Evolutionary conservation across 345 rosid genomes (phyloP).

Genomic region (Citrus sinensis): DVS_A1.0 CM039163.1:41091501-41092000

Average conservation of each 20-base stretch:
- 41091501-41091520: background rate
- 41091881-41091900: too few species aligned
- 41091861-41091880: too few species aligned
- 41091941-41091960: too few species aligned
- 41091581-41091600: constrained; percentile 25
- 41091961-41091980: too few species aligned
- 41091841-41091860: background rate
- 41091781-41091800: too few species aligned
- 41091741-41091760: constrained; percentile 37
- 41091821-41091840: background rate
- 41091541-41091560: background rate
- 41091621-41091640: constrained; percentile 34
- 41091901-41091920: too few species aligned
- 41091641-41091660: constrained; percentile 39
- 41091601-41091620: constrained; percentile 27
- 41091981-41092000: too few species aligned
- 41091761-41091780: constrained; percentile 40
- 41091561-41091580: background rate
- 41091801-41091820: too few species aligned
- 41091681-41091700: background rate
- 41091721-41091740: background rate
- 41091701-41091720: too few species aligned
- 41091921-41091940: too few species aligned
- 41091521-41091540: background rate
- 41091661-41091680: background rate